Evolutionary conservation across 1,284 basidiomycete genomes (phyloP), one percentile per base, ranked within the genome.

Genomic region (Ceratobasidium sp.): DNA sequence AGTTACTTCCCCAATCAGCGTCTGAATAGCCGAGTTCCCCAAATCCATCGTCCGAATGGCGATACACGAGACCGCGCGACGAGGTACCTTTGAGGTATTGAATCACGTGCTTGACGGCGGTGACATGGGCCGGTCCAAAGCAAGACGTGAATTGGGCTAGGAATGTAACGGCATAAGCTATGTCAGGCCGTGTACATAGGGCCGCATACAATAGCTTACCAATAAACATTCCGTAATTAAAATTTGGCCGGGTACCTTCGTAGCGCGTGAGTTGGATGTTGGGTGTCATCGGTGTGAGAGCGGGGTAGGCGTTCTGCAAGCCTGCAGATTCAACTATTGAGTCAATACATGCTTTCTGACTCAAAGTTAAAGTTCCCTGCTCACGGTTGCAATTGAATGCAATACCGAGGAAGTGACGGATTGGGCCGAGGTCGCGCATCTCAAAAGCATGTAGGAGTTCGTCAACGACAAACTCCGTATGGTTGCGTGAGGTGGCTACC

Each of bases 61-160:
- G 4, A 28, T 4, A 75, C 2, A 15, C 26, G 8, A 77, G 51
- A 13, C 73, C 73, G n/a, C 20, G 13, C 39, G 39, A n/a, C 13
- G 42, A 26, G 0, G 82, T 82, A 2, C 77, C 79, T 15, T 77
- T 74, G 23, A 82, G 76, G 63, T 82, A 83, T 2, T 79, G 79
- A 3, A 82, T 64, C 4, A 82, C 63, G 2, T 76, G 76, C 49
- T 82, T 79, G 33, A 79, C 66, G 20, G 78, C 78, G 2, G 75
- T 75, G 68, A 77, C 78, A 64, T 82, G 81, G 0, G 60, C 42
- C 8, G 47, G 75, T 2, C 61, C 75, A 23, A 37, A 75, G 60
- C 71, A 63, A n/a, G 28, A 35, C 0, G 42, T 28, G 23, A 76
- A 76, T 28, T 58, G 53, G 3, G 64, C 37, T 2, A 76, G 64